These are phyloP conservation scores for Phytophthora brassicae DNA, from an alignment of 352 stramenopile genomes.

Conservation along the genomic window DNA sequence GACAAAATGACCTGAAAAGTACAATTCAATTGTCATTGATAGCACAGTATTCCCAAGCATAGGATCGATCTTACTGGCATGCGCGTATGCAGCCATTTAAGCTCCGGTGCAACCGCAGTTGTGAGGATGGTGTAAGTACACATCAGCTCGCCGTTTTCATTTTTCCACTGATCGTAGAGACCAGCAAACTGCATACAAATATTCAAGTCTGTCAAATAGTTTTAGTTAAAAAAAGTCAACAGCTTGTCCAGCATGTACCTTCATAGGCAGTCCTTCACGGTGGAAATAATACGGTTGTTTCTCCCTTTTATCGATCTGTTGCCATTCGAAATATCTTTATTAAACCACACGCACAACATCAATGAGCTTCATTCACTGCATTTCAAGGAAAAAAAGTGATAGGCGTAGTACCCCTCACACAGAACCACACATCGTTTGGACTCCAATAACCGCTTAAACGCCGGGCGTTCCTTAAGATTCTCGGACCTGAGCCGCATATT, in stretches of 20 bases:
- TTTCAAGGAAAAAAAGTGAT: background rate
- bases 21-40: background rate
- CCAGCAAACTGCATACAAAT: constrained; percentile 66
- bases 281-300: constrained; percentile 92
- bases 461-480: constrained; percentile 66
- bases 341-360: background rate
- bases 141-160: constrained; percentile 63
- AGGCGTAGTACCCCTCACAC: constrained; percentile 59
- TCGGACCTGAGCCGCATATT: constrained; percentile 48
- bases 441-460: constrained; percentile 74
- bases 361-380: background rate
- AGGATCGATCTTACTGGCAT: constrained; percentile 74
- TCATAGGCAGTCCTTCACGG: constrained; percentile 43
- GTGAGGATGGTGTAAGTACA: constrained; percentile 90
- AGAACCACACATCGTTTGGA: constrained; percentile 80
- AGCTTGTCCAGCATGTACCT: constrained; percentile 33
- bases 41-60: background rate
- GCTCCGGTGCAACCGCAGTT: constrained; percentile 57
- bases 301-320: constrained; percentile 81
- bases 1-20: constrained; percentile 68
- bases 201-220: background rate
- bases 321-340: constrained; percentile 90
- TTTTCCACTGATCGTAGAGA: constrained; percentile 83
- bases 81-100: constrained; percentile 86
- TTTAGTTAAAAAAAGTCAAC: background rate